phyloP scores from a whole-genome alignment of 2,329 filamentous ascomycete species.

The Colletotrichum eleusines region DNA sequence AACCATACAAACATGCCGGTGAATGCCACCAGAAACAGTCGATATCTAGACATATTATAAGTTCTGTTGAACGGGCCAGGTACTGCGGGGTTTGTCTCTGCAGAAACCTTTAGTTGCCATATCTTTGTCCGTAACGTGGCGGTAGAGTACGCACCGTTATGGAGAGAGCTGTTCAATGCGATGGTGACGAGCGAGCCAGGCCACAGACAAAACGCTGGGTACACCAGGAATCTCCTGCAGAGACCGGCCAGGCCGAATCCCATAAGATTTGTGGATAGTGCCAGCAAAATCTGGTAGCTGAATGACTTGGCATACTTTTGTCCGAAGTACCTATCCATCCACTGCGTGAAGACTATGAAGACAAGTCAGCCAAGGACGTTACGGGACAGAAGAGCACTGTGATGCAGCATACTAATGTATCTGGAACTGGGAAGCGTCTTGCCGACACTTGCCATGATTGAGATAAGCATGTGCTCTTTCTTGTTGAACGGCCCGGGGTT shows the following conservation, averaged over 20 bases:
- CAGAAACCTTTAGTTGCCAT: not conserved
- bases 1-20: slow-evolving; percentile 63
- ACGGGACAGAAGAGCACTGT: rapidly evolving
- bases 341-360: slow-evolving; percentile 60
- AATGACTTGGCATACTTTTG: slow-evolving; percentile 57
- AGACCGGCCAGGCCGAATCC: slow-evolving; percentile 65
- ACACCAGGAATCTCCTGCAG: slow-evolving; percentile 60
- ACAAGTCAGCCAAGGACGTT: not conserved
- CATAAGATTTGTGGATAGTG: slow-evolving; percentile 62
- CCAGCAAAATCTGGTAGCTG: slow-evolving; percentile 60
- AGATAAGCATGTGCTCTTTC: slow-evolving; percentile 67
- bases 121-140: slow-evolving; percentile 18
- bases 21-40: slow-evolving; percentile 59
- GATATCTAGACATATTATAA: slow-evolving; percentile 53
- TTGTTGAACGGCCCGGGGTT: slow-evolving; percentile 65
- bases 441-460: slow-evolving; percentile 68
- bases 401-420: slow-evolving; percentile 49
- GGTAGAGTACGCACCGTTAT: slow-evolving; percentile 49
- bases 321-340: slow-evolving; percentile 57
- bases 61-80: slow-evolving; percentile 49
- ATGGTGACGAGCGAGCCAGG: slow-evolving; percentile 61
- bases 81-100: slow-evolving; percentile 45
- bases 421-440: slow-evolving; percentile 58
- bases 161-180: slow-evolving; percentile 57
- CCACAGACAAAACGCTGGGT: slow-evolving; percentile 64